Evolutionary conservation across 2,329 filamentous ascomycete species (phyloP), one percentile per base, ranked within the genome.

Genomic region (Pseudogymnoascus sp.): DNA sequence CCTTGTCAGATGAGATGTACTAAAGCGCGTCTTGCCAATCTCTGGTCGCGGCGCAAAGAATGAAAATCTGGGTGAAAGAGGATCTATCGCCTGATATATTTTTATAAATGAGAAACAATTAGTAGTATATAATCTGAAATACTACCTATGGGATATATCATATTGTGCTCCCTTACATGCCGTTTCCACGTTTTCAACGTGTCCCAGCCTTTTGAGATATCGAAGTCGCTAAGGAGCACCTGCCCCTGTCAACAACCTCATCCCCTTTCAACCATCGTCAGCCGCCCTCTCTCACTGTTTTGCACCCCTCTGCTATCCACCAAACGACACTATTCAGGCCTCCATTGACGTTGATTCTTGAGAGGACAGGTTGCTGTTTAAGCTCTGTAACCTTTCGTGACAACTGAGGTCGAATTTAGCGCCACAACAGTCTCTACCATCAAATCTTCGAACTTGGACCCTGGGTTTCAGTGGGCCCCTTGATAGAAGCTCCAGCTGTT

Each of bases 181-280:
- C 11, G n/a, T 33, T 33, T 56, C 28, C 28, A 56, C 28, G 50
- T 56, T 56, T 56, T 21, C 47, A 56, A 56, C n/a, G 28, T 33
- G 50, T 56, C 50, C 50, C 50, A 56, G 50, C 50, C 50, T 56
- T 56, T 56, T 33, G 47, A 53, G 47, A 31, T 53, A 31, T 53
- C 47, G 33, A 56, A 33, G 28, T 56, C 50, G 50, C 50, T 56
- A 56, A 56, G 50, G 28, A 56, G 28, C 50, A 33, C 28, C 50
- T 56, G 50, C 50, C 50, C 50, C 50, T 56, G 50, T 56, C 50
- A 33, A 56, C 50, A 56, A 56, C 50, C 50, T 56, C 50, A 56
- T 56, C 50, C 50, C 50, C 50, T 56, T 56, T 56, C 50, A 56
- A 56, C 28, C 28, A 56, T 10, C 50, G 16, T 56, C 50, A 33